Evolutionary conservation across 2,329 filamentous ascomycete genomes (phyloP).

Genomic region (Akanthomyces uredinophilus): DNA sequence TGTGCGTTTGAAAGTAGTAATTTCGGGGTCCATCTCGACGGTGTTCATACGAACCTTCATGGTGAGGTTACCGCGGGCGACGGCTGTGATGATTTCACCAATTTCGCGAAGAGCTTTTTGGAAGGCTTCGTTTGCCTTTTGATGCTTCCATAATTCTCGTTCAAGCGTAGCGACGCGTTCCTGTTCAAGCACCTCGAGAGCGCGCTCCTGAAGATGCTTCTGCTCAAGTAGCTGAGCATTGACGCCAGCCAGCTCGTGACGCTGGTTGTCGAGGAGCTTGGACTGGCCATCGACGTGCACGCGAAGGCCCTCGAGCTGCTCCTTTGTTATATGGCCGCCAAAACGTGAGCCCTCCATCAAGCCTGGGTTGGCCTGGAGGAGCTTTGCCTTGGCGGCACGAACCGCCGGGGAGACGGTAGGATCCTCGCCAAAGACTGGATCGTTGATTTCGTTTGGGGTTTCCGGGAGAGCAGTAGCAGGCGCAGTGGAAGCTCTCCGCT

Average conservation of each 20-base stretch:
- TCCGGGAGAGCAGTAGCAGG: slow-evolving; percentile 63
- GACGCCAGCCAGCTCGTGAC: slow-evolving; percentile 78
- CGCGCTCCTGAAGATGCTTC: slow-evolving; percentile 76
- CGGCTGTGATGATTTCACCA: slow-evolving; percentile 93
- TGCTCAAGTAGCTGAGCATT: slow-evolving; percentile 82
- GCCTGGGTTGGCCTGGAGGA: slow-evolving; percentile 39
- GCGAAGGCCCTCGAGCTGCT: slow-evolving; percentile 78
- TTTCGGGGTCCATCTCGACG: slow-evolving; percentile 96
- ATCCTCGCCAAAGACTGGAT: slow-evolving; percentile 58
- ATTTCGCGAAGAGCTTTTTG: slow-evolving; percentile 96
- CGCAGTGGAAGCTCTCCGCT: slow-evolving; percentile 65
- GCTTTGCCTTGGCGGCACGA: slow-evolving; percentile 36
- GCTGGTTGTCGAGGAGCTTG: slow-evolving; percentile 82
- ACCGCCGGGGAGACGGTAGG: slow-evolving; percentile 38
- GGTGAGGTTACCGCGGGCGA: slow-evolving; percentile 89
- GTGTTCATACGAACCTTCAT: slow-evolving; percentile 96
- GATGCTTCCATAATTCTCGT: slow-evolving; percentile 91
- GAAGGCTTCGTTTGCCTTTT: slow-evolving; percentile 97
- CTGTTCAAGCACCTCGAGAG: slow-evolving; percentile 76
- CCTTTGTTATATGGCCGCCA: slow-evolving; percentile 60
- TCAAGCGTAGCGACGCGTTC: slow-evolving; percentile 86
- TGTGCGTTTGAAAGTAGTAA: slow-evolving; percentile 93
- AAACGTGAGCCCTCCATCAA: slow-evolving; percentile 33
- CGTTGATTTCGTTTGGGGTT: slow-evolving; percentile 71
- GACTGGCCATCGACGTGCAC: slow-evolving; percentile 93